Evolutionary conservation across 306 rosid genomes (phyloP).

Genomic region (Herpetospermum pedunculosum): DNA sequence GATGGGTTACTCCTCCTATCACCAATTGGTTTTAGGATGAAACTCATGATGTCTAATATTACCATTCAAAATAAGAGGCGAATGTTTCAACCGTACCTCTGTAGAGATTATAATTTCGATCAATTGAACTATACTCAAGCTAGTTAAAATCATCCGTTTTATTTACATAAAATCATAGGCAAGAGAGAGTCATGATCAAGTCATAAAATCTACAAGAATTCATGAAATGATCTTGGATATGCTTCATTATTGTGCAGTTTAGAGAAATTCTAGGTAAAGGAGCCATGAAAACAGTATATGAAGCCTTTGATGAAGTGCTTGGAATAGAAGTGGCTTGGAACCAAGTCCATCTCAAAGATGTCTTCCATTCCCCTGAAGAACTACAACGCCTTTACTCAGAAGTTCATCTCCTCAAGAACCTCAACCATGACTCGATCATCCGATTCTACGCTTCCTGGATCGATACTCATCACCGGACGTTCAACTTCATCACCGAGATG

Average conservation of each 20-base stretch:
- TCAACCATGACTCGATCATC: conserved; percentile 68
- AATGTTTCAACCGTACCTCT: too few relatives aligned
- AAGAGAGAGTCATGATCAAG: too few relatives aligned
- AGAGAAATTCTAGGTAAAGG: conserved; percentile 76
- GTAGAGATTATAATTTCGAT: too few relatives aligned
- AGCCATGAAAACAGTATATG: conserved; percentile 78
- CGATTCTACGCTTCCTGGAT: conserved; percentile 65
- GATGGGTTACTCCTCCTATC: too few relatives aligned
- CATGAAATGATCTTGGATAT: background rate
- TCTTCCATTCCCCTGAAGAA: conserved; percentile 55
- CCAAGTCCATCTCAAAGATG: conserved; percentile 64
- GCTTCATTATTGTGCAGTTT: conserved; percentile 21
- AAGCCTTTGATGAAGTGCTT: conserved; percentile 56
- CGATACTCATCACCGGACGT: conserved; percentile 39
- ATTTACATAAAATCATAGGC: too few relatives aligned
- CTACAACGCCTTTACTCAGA: conserved; percentile 75
- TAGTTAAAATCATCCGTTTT: too few relatives aligned
- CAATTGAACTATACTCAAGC: too few relatives aligned
- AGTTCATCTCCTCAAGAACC: conserved; percentile 80
- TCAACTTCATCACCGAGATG: conserved; percentile 91
- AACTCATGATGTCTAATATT: too few relatives aligned
- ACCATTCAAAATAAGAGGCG: too few relatives aligned
- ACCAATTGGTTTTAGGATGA: too few relatives aligned
- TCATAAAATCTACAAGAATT: background rate
- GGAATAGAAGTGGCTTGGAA: conserved; percentile 97